Evolutionary conservation across 2,329 filamentous ascomycete species (phyloP).

Genomic region (Daldinia eschscholtzii): DNA sequence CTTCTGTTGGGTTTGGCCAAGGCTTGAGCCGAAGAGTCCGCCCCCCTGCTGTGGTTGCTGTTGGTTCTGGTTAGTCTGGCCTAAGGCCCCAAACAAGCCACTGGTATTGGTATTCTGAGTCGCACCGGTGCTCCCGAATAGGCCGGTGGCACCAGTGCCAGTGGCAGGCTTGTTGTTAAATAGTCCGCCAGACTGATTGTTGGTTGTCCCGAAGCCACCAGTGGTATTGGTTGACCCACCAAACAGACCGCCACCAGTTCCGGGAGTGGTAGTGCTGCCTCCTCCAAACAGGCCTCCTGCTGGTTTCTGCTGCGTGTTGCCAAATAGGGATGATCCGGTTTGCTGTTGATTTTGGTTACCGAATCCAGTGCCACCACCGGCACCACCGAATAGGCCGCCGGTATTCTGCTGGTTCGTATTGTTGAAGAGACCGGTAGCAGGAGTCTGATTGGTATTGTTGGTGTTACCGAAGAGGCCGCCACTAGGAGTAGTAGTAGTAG

Average conservation of each 20-base stretch:
- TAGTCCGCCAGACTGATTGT: slow-evolving; percentile 55
- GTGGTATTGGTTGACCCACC: slow-evolving; percentile 54
- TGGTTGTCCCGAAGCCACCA: slow-evolving; percentile 51
- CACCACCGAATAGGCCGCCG: slow-evolving; percentile 49
- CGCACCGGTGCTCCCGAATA: slow-evolving; percentile 60
- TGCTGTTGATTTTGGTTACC: slow-evolving; percentile 59
- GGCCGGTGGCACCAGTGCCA: slow-evolving; percentile 51
- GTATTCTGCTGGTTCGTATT: slow-evolving; percentile 49
- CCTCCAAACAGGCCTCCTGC: slow-evolving; percentile 58
- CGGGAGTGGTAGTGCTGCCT: slow-evolving; percentile 47
- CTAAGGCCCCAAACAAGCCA: slow-evolving; percentile 65
- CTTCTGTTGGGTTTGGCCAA: slow-evolving; percentile 67
- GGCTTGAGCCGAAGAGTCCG: slow-evolving; percentile 61
- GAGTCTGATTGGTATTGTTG: slow-evolving; percentile 44
- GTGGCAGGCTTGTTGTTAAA: slow-evolving; percentile 59
- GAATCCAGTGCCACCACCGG: slow-evolving; percentile 52
- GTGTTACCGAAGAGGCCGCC: slow-evolving; percentile 56
- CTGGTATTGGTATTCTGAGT: slow-evolving; percentile 55
- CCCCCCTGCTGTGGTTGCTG: slow-evolving; percentile 55
- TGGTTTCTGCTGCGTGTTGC: slow-evolving; percentile 54
- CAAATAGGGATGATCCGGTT: slow-evolving; percentile 54
- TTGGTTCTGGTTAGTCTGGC: slow-evolving; percentile 55
- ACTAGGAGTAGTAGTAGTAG: slow-evolving; percentile 49
- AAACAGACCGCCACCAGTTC: slow-evolving; percentile 57
- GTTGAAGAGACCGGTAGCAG: slow-evolving; percentile 54